Percentiles rank a stretch among this genome's conserved stretches.
These are phyloP conservation scores for Fusarium siculi DNA, from an alignment of 2,329 filamentous ascomycete species.

Conservation along the genomic window DNA sequence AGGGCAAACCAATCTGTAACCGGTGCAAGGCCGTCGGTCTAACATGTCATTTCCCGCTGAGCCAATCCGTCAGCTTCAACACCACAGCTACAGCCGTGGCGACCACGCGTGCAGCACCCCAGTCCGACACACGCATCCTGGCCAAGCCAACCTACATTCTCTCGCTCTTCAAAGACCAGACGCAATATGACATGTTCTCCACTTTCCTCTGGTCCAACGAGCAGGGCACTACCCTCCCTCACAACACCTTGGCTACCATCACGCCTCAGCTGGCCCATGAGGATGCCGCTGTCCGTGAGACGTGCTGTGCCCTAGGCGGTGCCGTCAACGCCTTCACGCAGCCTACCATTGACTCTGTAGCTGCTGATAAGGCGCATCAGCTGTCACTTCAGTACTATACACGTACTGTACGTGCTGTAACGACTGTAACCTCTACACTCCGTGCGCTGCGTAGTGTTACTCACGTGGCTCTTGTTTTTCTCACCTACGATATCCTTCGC, in stretches of 20 bases:
- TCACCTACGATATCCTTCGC: constrained; percentile 37
- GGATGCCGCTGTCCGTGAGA: constrained; percentile 30
- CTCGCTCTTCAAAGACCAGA: constrained; percentile 34
- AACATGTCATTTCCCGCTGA: constrained; percentile 25
- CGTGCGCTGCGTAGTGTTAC: constrained; percentile 25
- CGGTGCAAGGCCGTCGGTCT: constrained; percentile 23
- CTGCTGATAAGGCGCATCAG: constrained; percentile 19
- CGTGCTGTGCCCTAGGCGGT: constrained; percentile 36
- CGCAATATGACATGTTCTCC: constrained; percentile 38
- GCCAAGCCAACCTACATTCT: constrained; percentile 22
- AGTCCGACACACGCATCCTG: constrained; percentile 27
- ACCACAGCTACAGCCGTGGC: not conserved
- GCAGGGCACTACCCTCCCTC: constrained; percentile 32
- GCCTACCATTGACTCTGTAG: not conserved
- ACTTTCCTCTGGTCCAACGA: constrained; percentile 32
- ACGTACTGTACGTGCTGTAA: constrained; percentile 27
- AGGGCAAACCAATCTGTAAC: constrained; percentile 33
- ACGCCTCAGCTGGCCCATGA: constrained; percentile 37
- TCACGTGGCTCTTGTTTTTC: constrained; percentile 36
- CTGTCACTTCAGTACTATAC: constrained; percentile 34
- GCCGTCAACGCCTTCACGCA: constrained; percentile 26
- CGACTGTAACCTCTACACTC: not conserved
- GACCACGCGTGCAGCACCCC: too few relatives aligned
- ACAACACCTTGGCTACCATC: constrained; percentile 30
- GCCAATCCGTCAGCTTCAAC: not conserved